Conservation (phyloP, 106 monocot species). For the Acorus calamus region DNA sequence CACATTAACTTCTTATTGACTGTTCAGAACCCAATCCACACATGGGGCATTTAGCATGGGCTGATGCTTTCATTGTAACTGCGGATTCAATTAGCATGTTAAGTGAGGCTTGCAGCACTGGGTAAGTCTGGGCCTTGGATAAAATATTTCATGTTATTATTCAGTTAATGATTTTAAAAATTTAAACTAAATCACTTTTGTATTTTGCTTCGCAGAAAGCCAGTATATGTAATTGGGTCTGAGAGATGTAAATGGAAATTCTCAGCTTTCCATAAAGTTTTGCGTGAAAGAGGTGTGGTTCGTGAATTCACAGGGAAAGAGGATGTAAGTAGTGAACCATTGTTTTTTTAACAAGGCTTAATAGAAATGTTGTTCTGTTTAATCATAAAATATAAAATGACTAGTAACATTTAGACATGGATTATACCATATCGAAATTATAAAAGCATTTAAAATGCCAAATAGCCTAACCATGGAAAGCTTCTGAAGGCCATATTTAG, state of each 20-base stretch:
- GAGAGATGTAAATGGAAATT: slow-evolving; percentile 96
- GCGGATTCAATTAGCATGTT: slow-evolving; percentile 96
- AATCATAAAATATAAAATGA: no score
- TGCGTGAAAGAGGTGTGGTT: slow-evolving; percentile 58
- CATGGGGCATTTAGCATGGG: slow-evolving; percentile 99
- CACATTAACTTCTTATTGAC: not conserved
- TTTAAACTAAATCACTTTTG: no score
- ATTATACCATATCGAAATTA: no score
- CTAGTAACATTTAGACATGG: no score
- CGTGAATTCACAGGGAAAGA: slow-evolving; percentile 83
- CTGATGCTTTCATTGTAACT: slow-evolving; percentile 90
- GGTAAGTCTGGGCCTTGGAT: no score
- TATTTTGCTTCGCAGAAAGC: slow-evolving; percentile 45
- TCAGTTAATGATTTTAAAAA: no score
- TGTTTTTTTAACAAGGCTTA: no score
- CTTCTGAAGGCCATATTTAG: no score
- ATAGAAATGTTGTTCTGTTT: no score
- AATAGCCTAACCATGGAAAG: no score
- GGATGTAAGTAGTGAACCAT: slow-evolving; percentile 50
- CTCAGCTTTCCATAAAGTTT: slow-evolving; percentile 73
- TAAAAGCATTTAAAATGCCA: no score
- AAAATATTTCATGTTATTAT: no score
- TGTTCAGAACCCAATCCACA: slow-evolving; percentile 78
- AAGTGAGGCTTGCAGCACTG: slow-evolving; percentile 97
- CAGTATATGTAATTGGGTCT: slow-evolving; percentile 88